Evolutionary conservation across 805 yeast species (phyloP).

Genomic region (Nakazawaea anatomiae): DNA sequence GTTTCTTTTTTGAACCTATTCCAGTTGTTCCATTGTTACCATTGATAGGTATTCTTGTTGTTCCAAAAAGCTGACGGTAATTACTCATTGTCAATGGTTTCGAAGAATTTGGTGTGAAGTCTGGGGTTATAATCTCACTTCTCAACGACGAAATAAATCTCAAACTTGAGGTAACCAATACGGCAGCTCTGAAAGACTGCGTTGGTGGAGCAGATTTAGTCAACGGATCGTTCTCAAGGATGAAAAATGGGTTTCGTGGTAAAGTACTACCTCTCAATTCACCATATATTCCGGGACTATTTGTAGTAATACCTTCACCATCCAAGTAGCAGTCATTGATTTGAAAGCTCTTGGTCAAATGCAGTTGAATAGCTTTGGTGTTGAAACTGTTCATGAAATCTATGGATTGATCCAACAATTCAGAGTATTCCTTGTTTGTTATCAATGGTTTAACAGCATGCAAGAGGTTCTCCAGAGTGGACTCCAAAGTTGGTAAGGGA

Average conservation of each 20-base stretch:
- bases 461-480: conserved; percentile 48
- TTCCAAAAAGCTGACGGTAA: conserved; percentile 61
- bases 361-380: conserved; percentile 45
- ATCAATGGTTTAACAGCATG: conserved; percentile 56
- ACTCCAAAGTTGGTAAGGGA: conserved; percentile 53
- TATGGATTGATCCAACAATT: conserved; percentile 36
- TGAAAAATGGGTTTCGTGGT: conserved; percentile 74
- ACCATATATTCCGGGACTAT: conserved; percentile 56
- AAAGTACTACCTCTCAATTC: conserved; percentile 60
- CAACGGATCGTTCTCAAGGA: conserved; percentile 70
- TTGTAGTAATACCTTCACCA: conserved; percentile 35
- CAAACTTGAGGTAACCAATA: conserved; percentile 56
- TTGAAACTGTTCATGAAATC: conserved; percentile 37
- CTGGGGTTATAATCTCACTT: conserved; percentile 48
- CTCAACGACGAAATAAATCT: conserved; percentile 60
- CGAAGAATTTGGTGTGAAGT: conserved; percentile 43
- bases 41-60: conserved; percentile 50
- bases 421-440: conserved; percentile 42
- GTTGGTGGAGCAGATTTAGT: conserved; percentile 47
- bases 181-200: conserved; percentile 66
- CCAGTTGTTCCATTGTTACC: conserved; percentile 25
- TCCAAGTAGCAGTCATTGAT: conserved; percentile 49
- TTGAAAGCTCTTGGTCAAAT: conserved; percentile 40
- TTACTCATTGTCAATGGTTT: conserved; percentile 63
- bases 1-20: conserved; percentile 31